Base-by-base conservation (phyloP, 2,329 filamentous ascomycete genomes). In the Leptosphaerulina australis region DNA sequence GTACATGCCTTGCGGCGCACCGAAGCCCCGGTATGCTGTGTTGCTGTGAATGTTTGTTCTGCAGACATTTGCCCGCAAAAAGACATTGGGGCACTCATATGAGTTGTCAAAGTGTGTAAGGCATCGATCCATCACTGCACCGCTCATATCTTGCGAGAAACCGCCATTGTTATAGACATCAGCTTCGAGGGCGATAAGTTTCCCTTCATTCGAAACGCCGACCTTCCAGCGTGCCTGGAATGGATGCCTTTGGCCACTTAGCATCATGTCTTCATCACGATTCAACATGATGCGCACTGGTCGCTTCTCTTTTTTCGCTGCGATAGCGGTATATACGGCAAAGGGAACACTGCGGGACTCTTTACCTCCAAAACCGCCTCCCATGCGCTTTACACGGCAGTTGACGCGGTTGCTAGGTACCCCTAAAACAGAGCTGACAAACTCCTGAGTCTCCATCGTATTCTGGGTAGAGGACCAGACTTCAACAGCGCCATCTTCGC, bases 21-120 rank as follows among this genome's bases (percentile, higher is more conserved):
- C 93, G 61, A 97, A 97, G 0, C 93, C 93, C 63, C 93, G 86
- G 80, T 97, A 97, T 0, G 93, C 93, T 4, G 91, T 96, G 74
- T 97, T 97, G 4, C 91, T 96, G 74, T 97, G 90, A 0, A 91
- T 97, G 69, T 97, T 97, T 0, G 93, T 97, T 75, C 87, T 92
- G 78, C 90, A 96, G 24, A 95, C 76, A 35, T 90, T 84, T 4
- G 93, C 93, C 9, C 91, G 86, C n/a, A 97, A 83, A 62, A 88
- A 76, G 12, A 96, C 81, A 63, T 96, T 91, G 0, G 93, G 91
- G 44, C 95, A 90, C 43, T 85, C 83, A 75, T 97, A 97, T 61
- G 90, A 92, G 36, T 88, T 88, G 64, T 97, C 94, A 33, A 89
- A 84, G 72, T 97, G 93, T 1, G 90, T 87, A 66, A 97, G 81